These are phyloP conservation scores for Neltuma alba DNA, from an alignment of 306 rosid species.

Conservation along the genomic window DNA sequence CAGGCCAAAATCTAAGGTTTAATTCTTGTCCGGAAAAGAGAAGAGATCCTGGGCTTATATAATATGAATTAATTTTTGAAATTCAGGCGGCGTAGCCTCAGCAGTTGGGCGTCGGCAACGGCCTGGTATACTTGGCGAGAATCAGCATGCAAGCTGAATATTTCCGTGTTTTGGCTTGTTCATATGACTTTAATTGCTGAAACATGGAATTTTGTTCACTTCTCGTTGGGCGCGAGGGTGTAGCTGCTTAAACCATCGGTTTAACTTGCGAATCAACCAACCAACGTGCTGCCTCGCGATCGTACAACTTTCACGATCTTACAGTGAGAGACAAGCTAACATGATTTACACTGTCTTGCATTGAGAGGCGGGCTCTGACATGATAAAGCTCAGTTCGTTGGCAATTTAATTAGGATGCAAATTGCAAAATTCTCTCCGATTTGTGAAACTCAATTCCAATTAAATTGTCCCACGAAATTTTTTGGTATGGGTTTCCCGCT, in stretches of 20 bases:
- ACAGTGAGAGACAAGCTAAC: neutral
- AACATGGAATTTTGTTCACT: neutral
- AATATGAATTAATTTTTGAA: conserved; percentile 5
- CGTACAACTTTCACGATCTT: neutral
- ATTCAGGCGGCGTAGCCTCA: neutral
- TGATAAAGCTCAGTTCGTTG: neutral
- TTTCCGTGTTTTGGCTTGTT: conserved; percentile 1
- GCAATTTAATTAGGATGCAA: no score
- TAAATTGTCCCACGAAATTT: neutral
- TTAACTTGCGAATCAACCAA: neutral
- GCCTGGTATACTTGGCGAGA: neutral
- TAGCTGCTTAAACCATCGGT: neutral
- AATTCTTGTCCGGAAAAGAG: neutral
- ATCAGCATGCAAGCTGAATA: neutral
- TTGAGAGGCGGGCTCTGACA: neutral
- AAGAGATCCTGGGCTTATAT: conserved; percentile 1
- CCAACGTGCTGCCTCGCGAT: neutral
- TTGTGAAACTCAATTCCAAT: neutral
- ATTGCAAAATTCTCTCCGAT: no score
- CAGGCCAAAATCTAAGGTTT: conserved; percentile 44
- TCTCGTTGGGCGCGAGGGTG: neutral
- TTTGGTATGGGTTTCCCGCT: neutral
- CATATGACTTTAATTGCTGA: neutral
- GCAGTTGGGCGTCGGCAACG: neutral
- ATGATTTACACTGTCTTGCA: no score